A percentile compares a stretch with the other conserved stretches of the same genome.
Conservation (phyloP, 2,329 filamentous ascomycete species). For the Fusarium subglutinans region DNA sequence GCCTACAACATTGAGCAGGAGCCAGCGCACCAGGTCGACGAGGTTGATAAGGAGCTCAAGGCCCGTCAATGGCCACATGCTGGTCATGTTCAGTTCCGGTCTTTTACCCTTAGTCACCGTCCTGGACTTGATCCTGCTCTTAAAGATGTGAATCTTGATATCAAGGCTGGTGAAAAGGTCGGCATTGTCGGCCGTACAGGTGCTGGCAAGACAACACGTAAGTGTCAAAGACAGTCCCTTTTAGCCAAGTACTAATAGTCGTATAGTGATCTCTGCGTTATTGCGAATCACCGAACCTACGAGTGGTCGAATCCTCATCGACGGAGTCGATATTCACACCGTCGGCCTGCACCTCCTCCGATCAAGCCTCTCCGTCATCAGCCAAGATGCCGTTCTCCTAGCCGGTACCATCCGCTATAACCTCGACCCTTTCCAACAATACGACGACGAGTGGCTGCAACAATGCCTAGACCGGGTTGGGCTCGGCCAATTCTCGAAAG, state of each 20-base stretch:
- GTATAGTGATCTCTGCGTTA: constrained; percentile 10
- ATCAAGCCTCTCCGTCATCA: constrained; percentile 21
- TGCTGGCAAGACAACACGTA: constrained; percentile 22
- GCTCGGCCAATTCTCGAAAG: background rate
- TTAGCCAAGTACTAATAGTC: background rate
- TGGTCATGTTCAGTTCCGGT: constrained; percentile 15
- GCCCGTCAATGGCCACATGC: background rate
- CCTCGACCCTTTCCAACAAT: constrained; percentile 25
- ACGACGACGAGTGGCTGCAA: constrained; percentile 12
- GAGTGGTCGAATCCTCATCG: constrained; percentile 17
- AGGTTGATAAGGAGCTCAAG: background rate
- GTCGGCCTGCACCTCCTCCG: constrained; percentile 17
- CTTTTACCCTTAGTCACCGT: constrained; percentile 16
- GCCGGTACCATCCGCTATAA: constrained; percentile 23
- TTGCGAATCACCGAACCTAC: constrained; percentile 17
- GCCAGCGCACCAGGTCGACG: background rate
- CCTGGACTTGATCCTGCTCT: constrained; percentile 14
- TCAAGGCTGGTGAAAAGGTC: constrained; percentile 14
- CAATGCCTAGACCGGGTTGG: constrained; percentile 14
- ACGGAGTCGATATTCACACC: constrained; percentile 17
- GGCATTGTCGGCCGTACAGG: constrained; percentile 21
- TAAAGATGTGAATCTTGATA: constrained; percentile 3
- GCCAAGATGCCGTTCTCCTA: constrained; percentile 24
- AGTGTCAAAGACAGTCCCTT: fast-evolving
- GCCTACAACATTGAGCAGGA: constrained; percentile 60